These are phyloP conservation scores for Phyllosticta capitalensis DNA, from an alignment of 2,329 filamentous ascomycete species.

Conservation along the genomic window DNA sequence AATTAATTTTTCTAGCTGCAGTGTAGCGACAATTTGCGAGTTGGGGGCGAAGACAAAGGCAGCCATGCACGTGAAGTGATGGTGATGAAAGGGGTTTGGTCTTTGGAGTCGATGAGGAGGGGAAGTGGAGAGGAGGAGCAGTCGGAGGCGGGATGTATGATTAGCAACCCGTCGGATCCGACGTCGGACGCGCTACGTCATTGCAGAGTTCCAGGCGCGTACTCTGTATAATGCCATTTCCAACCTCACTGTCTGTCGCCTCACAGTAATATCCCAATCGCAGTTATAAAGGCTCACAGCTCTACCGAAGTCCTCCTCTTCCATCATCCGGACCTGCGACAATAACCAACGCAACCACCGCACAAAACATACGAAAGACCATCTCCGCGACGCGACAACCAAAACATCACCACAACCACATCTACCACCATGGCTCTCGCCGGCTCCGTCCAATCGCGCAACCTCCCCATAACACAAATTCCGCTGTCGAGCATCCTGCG, in stretches of 20 bases:
- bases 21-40: not conserved
- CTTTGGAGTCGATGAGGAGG: not conserved
- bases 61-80: not conserved
- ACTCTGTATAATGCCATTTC: not conserved
- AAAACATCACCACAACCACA: not conserved
- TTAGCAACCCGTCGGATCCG: not conserved
- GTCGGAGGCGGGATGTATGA: not conserved
- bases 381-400: not conserved
- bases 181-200: slow-evolving; percentile 9
- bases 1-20: not conserved
- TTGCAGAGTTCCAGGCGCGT: slow-evolving; percentile 1
- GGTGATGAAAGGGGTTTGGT: not conserved
- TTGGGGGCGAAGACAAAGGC: not conserved
- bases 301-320: not conserved
- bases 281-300: not conserved
- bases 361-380: not conserved
- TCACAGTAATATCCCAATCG: not conserved
- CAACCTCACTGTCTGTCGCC: not conserved
- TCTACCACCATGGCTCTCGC: slow-evolving; percentile 9
- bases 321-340: not conserved
- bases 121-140: not conserved
- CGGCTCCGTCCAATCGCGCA: slow-evolving; percentile 9
- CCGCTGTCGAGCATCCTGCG: slow-evolving; percentile 9
- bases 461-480: slow-evolving; percentile 8
- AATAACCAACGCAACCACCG: not conserved